Conservation (phyloP, 1,284 basidiomycete species). For the Rhizoctonia solani region DNA sequence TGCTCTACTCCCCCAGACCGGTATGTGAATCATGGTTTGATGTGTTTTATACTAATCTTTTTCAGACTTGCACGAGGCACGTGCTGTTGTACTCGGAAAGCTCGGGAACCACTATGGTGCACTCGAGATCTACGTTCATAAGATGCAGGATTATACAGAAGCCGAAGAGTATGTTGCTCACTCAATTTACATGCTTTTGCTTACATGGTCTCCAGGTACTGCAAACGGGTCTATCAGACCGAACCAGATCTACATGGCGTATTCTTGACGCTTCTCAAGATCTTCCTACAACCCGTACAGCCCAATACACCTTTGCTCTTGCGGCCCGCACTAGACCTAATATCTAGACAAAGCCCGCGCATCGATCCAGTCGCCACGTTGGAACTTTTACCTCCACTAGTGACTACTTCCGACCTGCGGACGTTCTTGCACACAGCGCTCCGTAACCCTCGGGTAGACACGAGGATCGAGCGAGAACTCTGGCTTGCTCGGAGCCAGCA, state of each 20-base stretch:
- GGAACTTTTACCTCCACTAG: conserved; percentile 84
- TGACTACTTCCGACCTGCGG: conserved; percentile 78
- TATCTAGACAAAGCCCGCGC: conserved; percentile 79
- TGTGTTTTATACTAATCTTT: not conserved
- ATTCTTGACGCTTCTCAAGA: conserved; percentile 83
- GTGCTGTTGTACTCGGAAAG: conserved; percentile 87
- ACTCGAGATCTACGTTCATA: conserved; percentile 89
- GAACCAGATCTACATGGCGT: conserved; percentile 64
- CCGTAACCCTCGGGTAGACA: conserved; percentile 67
- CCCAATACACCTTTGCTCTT: conserved; percentile 52
- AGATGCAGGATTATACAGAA: conserved; percentile 75
- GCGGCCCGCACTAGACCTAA: conserved; percentile 78
- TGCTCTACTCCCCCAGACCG: conserved; percentile 72
- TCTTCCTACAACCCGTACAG: conserved; percentile 75
- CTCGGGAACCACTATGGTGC: conserved; percentile 92
- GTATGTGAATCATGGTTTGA: conserved; percentile 48
- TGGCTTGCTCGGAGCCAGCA: conserved; percentile 73
- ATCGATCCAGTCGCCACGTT: conserved; percentile 82
- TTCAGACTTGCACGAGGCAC: conserved; percentile 79
- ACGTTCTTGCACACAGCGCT: conserved; percentile 79
- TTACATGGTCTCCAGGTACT: conserved; percentile 63
- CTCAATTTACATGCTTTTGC: not conserved
- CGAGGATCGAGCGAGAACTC: conserved; percentile 67
- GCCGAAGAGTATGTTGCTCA: conserved; percentile 76
- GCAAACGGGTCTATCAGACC: conserved; percentile 73